Percentiles rank a stretch among this genome's conserved stretches.
Conservation (phyloP, 2,329 filamentous ascomycete genomes). For the Helotiales sp. region DNA sequence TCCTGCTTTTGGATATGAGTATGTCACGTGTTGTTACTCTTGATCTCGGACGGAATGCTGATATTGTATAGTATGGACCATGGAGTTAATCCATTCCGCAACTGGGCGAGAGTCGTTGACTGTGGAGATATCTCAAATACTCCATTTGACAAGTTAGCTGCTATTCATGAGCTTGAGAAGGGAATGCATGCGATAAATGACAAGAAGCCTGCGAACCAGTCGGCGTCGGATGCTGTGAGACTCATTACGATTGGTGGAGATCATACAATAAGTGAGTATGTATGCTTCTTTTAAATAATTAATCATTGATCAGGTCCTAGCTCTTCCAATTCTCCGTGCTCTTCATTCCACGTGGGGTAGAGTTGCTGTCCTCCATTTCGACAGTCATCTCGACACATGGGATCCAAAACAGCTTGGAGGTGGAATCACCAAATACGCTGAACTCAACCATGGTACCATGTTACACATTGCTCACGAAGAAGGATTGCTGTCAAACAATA, state of each 20-base stretch:
- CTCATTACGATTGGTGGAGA: slow-evolving; percentile 34
- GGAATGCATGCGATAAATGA: slow-evolving; percentile 29
- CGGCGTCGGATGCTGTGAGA: slow-evolving; percentile 27
- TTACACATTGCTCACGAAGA: slow-evolving; percentile 37
- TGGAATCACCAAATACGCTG: slow-evolving; percentile 30
- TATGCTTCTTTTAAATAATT: background rate
- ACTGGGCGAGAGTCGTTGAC: slow-evolving; percentile 31
- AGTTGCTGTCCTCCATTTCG: slow-evolving; percentile 34
- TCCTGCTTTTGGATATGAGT: slow-evolving; percentile 28
- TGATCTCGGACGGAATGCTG: background rate
- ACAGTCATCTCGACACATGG: slow-evolving; percentile 35
- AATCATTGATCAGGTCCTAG: slow-evolving; percentile 11
- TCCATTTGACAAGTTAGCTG: slow-evolving; percentile 32
- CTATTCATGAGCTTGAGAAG: slow-evolving; percentile 31
- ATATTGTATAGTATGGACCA: slow-evolving; percentile 30
- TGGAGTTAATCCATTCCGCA: slow-evolving; percentile 30
- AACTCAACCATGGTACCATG: slow-evolving; percentile 36
- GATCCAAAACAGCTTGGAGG: slow-evolving; percentile 33
- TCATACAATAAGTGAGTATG: slow-evolving; percentile 33
- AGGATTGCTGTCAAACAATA: slow-evolving; percentile 32
- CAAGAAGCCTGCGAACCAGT: slow-evolving; percentile 27
- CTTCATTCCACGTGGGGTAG: slow-evolving; percentile 32
- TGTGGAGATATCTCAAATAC: slow-evolving; percentile 34
- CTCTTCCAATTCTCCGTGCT: slow-evolving; percentile 32
- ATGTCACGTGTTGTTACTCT: slow-evolving; percentile 8